Percentiles rank a stretch among this genome's conserved stretches.
Conservation (phyloP, 257 asterid species). For the Solanum pimpinellifolium region DNA sequence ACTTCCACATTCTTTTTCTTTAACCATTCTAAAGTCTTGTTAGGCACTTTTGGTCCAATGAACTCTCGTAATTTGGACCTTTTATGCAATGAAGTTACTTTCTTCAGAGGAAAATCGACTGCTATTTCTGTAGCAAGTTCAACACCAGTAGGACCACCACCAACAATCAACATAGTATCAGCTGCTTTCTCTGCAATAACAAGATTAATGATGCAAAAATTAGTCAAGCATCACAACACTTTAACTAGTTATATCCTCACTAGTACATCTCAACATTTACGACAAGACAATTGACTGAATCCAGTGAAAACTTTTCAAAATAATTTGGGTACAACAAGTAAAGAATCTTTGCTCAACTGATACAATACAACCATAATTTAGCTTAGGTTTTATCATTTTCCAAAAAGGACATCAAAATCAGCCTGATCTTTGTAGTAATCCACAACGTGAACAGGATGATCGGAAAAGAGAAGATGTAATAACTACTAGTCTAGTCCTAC, state of each 20-base stretch:
- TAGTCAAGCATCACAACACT: neutral
- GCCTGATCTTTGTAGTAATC: neutral
- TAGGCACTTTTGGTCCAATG: too few relatives aligned
- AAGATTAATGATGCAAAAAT: neutral
- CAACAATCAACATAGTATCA: constrained; percentile 45
- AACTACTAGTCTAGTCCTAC: neutral
- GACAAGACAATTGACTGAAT: neutral
- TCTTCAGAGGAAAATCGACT: constrained; percentile 49
- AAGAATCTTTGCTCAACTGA: too few relatives aligned
- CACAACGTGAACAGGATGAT: neutral
- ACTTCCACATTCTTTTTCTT: constrained; percentile 32
- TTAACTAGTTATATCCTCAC: neutral
- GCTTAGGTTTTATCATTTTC: neutral
- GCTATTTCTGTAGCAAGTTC: constrained; percentile 77
- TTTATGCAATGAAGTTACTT: constrained; percentile 39
- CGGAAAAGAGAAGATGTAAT: neutral
- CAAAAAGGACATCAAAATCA: neutral
- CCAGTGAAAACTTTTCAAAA: neutral
- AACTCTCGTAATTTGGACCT: constrained; percentile 35
- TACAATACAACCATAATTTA: too few relatives aligned
- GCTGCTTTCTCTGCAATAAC: constrained; percentile 41
- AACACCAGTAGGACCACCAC: constrained; percentile 85
- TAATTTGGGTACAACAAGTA: too few relatives aligned
- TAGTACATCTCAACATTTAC: neutral
- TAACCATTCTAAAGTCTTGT: constrained; percentile 32